phyloP scores from a whole-genome alignment of 75 land plant genomes.

The Pseudotsuga menziesii region DNA sequence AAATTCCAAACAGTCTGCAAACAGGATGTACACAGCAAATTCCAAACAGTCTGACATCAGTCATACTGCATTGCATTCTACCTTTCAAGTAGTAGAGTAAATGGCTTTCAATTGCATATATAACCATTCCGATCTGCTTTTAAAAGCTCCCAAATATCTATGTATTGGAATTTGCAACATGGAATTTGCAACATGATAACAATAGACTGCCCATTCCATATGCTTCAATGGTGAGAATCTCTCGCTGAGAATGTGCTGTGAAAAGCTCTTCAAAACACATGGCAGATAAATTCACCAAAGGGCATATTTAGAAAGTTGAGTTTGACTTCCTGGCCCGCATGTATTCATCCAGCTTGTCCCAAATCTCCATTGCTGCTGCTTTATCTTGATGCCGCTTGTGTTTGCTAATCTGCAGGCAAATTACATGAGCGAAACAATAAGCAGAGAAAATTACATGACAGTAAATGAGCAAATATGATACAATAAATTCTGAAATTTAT shows the following conservation, averaged over 20 bases:
- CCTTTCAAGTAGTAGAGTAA: background rate
- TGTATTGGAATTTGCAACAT: background rate
- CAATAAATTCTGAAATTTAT: background rate
- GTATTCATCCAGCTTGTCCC: constrained; percentile 84
- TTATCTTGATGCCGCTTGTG: constrained; percentile 96
- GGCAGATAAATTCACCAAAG: background rate
- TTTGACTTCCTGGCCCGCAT: constrained; percentile 39
- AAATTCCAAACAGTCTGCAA: background rate
- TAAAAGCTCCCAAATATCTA: background rate
- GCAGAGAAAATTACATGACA: background rate
- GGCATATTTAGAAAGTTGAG: background rate
- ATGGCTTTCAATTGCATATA: background rate
- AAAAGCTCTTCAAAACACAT: background rate
- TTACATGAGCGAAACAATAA: background rate
- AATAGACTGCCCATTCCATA: background rate
- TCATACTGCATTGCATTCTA: background rate
- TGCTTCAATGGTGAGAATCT: background rate
- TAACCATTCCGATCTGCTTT: background rate
- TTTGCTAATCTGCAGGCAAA: constrained; percentile 78
- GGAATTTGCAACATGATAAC: no score
- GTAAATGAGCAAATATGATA: background rate
- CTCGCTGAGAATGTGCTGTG: background rate
- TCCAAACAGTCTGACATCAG: background rate
- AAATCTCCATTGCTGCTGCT: constrained; percentile 89
- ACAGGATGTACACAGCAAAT: background rate